Evolutionary conservation across 2,329 filamentous ascomycete species (phyloP), one percentile per base, ranked within the genome.

Genomic region (Teratosphaeriaceae sp.): DNA sequence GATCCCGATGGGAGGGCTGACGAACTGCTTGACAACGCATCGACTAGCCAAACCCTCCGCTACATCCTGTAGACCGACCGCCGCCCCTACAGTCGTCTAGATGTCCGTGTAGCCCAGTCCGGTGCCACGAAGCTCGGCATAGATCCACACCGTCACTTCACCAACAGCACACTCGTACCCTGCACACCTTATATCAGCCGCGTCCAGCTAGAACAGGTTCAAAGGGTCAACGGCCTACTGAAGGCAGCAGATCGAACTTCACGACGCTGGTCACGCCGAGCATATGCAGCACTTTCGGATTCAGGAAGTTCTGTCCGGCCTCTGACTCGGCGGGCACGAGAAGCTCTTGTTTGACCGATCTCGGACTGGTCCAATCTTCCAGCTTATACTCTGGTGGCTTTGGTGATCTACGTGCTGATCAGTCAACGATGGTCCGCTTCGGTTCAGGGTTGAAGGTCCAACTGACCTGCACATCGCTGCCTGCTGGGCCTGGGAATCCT

Each of bases 261-360:
- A 41, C 18, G 16, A 41, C 38, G 8, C 26, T 26, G 2, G 16
- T 9, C 12, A 41, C 33, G 9, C 38, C 38, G 6, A 41, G 38
- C 26, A 41, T 22, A 20, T 21, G 16, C 7, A 41, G 29, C 11
- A 41, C 38, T 16, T 41, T 41, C 21, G 38, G 38, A 20, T 41
- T 41, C 26, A 6, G 5, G 11, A 41, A 12, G 19, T 31, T 34
- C 26, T 23, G 9, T 5, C 38, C 38, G 9, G 38, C 38, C 15
- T 31, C 38, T 3, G 38, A 41, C 16, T 41, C 38, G 26, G 29
- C 26, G 15, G 38, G 38, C 19, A 41, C 38, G 26, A 41, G 29
- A 18, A 41, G 38, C 27, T 41, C 38, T 5, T 15, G 7, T 3
- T 22, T 27, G 6, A n/a, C 26, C 3, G 19, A 27, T 18, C 18